phyloP scores from a whole-genome alignment of 306 rosid species.

The Senna tora region DNA sequence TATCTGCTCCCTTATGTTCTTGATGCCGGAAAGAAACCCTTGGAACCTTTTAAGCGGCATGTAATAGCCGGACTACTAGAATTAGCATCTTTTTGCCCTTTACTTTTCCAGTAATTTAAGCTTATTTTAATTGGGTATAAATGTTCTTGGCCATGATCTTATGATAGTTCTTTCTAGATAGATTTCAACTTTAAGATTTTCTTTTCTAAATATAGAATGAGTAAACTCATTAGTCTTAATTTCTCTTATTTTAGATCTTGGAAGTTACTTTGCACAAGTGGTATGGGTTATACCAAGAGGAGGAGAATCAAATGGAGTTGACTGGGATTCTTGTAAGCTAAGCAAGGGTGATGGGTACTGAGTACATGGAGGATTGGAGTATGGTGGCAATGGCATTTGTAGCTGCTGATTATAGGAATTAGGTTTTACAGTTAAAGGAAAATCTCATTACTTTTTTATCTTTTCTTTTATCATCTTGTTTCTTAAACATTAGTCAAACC shows the following conservation, averaged over 20 bases:
- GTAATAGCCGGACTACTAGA: not conserved
- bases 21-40: not conserved
- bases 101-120: not conserved
- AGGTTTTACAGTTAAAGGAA: conserved; percentile 36
- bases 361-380: conserved; percentile 30
- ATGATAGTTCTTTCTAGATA: not conserved
- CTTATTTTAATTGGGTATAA: not conserved
- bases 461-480: conserved; percentile 2
- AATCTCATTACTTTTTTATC: conserved; percentile 24
- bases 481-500: conserved; percentile 21
- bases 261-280: conserved; percentile 30
- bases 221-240: not conserved
- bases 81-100: no score
- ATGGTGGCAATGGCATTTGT: conserved; percentile 4
- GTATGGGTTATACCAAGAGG: conserved; percentile 31
- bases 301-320: conserved; percentile 29
- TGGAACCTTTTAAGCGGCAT: not conserved
- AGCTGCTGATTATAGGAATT: conserved; percentile 28
- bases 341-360: conserved; percentile 25
- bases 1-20: not conserved
- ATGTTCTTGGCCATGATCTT: not conserved
- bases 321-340: conserved; percentile 23
- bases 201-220: not conserved
- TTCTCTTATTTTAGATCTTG: conserved; percentile 19
- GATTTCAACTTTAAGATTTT: conserved; percentile 9